Conservation (phyloP, 1,139 yeast species). For the Debaryomyces sp. region DNA sequence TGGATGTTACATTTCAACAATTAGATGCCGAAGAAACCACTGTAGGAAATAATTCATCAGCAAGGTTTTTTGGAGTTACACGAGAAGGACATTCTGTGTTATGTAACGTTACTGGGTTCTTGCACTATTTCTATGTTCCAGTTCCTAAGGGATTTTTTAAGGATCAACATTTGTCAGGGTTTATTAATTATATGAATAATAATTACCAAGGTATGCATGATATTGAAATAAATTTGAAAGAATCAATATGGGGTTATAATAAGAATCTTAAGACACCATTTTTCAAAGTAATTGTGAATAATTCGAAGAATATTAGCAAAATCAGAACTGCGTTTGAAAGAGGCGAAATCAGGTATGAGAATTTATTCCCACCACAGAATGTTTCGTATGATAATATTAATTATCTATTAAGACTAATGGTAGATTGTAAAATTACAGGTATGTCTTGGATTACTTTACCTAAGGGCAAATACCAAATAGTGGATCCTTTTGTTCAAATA, state of each 20-base stretch:
- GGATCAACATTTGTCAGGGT: slow-evolving; percentile 51
- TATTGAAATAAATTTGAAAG: slow-evolving; percentile 68
- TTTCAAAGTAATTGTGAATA: slow-evolving; percentile 70
- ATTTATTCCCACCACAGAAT: slow-evolving; percentile 57
- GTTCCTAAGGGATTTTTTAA: slow-evolving; percentile 78
- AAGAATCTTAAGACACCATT: slow-evolving; percentile 81
- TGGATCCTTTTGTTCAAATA: slow-evolving; percentile 37
- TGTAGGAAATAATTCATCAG: slow-evolving; percentile 59
- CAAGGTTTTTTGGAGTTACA: slow-evolving; percentile 92
- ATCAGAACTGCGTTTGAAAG: slow-evolving; percentile 81
- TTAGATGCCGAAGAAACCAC: slow-evolving; percentile 89
- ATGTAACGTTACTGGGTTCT: slow-evolving; percentile 86
- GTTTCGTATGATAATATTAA: slow-evolving; percentile 90
- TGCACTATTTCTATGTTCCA: slow-evolving; percentile 90
- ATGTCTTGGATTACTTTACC: slow-evolving; percentile 98
- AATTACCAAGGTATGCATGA: slow-evolving; percentile 60
- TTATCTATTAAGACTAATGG: slow-evolving; percentile 82
- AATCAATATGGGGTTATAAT: slow-evolving; percentile 92
- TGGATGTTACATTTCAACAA: slow-evolving; percentile 81
- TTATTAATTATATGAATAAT: slow-evolving; percentile 51
- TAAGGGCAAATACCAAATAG: slow-evolving; percentile 60
- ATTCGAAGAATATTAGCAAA: slow-evolving; percentile 66
- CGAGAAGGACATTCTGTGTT: slow-evolving; percentile 83
- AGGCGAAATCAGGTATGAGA: slow-evolving; percentile 73
- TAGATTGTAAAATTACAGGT: slow-evolving; percentile 89